Evolutionary conservation across 768 basidiomycete species (phyloP), one percentile per base, ranked within the genome.

Genomic region (Leccinum broughii): DNA sequence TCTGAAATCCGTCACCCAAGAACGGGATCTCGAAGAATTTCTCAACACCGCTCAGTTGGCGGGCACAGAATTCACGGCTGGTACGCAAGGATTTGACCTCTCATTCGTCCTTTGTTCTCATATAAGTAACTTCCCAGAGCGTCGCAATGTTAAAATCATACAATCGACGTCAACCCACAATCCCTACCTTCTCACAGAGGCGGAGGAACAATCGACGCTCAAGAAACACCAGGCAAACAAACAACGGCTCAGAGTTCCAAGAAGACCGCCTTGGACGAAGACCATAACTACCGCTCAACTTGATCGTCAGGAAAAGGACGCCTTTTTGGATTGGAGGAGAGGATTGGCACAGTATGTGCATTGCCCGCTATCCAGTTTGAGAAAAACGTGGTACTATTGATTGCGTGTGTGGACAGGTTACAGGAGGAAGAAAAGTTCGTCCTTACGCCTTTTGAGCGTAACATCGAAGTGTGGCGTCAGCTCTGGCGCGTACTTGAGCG

Each of bases 401-500:
- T 37, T 7, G 26, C 3, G 7, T 17, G 17, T 14, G 35, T 34
- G 11, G 44, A 50, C 59, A 97, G 95, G 59, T 78, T 98, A 13
- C 93, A 96, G 70, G 94, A 97, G 68, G 80, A 83, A 62, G 90
- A 96, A 58, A 84, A 86, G 44, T 84, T 98, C 30, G 82, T 98
- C n/a, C 80, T 98, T 1, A 96, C 95, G 0, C 96, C 95, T 5
- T 99, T 97, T 69, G 97, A 99, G 71, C 89, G 95, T 53, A 99
- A 98, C 70, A 77, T 99, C 34, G 95, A 98, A 79, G 97, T 99
- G 13, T 98, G 97, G 96, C 81, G 97, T 48, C 97, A 99, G 69
- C 83, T 99, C 8, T 99, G 97, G 97, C 83, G 97, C 55, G 97
- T 98, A 1, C 77, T 97, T 9, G 97, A 99, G 76, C 85, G 95